phyloP scores from a whole-genome alignment of 2,329 filamentous ascomycete species.

The Fusarium sp. region DNA sequence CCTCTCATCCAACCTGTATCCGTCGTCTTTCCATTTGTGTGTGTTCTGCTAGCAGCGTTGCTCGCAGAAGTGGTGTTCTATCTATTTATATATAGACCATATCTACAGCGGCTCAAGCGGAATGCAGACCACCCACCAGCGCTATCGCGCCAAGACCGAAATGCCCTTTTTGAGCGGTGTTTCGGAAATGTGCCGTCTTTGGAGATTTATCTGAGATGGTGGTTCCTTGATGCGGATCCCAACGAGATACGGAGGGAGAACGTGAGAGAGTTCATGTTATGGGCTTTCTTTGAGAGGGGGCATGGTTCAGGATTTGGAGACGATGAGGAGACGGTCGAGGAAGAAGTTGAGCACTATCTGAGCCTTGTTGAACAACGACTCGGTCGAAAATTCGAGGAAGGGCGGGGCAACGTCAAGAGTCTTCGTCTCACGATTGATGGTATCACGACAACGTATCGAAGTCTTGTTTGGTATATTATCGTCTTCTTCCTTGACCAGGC shows the following conservation, averaged over 20 bases:
- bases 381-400: conserved; percentile 60
- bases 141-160: conserved; percentile 57
- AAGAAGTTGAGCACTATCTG: conserved; percentile 59
- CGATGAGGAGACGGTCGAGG: conserved; percentile 45
- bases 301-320: conserved; percentile 31
- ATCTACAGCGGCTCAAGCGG: conserved; percentile 50
- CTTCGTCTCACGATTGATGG: conserved; percentile 73
- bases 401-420: conserved; percentile 63
- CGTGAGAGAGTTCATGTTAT: conserved; percentile 71
- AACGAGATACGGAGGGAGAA: conserved; percentile 73
- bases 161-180: conserved; percentile 65
- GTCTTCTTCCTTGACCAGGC: conserved; percentile 64
- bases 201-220: conserved; percentile 66
- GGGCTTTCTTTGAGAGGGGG: conserved; percentile 70
- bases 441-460: conserved; percentile 68
- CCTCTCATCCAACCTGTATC: conserved; percentile 29
- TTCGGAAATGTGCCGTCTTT: conserved; percentile 63
- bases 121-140: conserved; percentile 54
- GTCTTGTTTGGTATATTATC: conserved; percentile 71
- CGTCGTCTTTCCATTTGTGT: conserved; percentile 18
- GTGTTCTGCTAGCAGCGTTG: conserved; percentile 44
- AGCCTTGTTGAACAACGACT: conserved; percentile 63
- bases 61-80: conserved; percentile 55
- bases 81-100: conserved; percentile 54
- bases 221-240: conserved; percentile 70